Evolutionary conservation across 2,329 filamentous ascomycete genomes (phyloP).

Genomic region (Gyromitra esculenta): DNA sequence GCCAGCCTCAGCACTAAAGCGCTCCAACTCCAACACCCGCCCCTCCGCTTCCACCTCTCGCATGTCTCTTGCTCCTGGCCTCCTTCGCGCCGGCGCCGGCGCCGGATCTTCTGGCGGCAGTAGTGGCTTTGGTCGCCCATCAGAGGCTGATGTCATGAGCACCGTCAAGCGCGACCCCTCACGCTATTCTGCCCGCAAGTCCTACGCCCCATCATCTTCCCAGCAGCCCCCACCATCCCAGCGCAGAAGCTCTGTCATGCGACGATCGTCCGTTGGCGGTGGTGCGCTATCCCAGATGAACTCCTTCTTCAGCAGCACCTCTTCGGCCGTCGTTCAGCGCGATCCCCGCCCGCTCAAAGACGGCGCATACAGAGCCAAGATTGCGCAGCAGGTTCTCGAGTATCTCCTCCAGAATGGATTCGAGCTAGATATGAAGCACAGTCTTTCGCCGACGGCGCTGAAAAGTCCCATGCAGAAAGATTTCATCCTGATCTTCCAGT

Average conservation of each 20-base stretch:
- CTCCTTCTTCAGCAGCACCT: conserved; percentile 88
- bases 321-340: conserved; percentile 78
- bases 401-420: conserved; percentile 95
- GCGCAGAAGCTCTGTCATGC: conserved; percentile 84
- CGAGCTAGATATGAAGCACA: conserved; percentile 97
- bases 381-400: conserved; percentile 89
- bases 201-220: conserved; percentile 71
- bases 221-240: conserved; percentile 67
- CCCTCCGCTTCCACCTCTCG: conserved; percentile 73
- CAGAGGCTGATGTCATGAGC: conserved; percentile 67
- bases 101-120: conserved; percentile 13
- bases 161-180: conserved; percentile 85
- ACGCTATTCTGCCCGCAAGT: conserved; percentile 76
- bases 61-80: conserved; percentile 55
- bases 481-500: conserved; percentile 97
- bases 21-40: conserved; percentile 78
- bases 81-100: conserved; percentile 52
- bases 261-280: conserved; percentile 71
- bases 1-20: conserved; percentile 92
- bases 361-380: conserved; percentile 78
- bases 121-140: conserved; percentile 19
- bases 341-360: conserved; percentile 90
- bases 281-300: conserved; percentile 77
- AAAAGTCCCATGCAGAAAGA: conserved; percentile 97
- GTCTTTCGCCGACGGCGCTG: conserved; percentile 86